Base-by-base conservation (phyloP, 306 rosid genomes). In the Pyrus bretschneideri region DNA sequence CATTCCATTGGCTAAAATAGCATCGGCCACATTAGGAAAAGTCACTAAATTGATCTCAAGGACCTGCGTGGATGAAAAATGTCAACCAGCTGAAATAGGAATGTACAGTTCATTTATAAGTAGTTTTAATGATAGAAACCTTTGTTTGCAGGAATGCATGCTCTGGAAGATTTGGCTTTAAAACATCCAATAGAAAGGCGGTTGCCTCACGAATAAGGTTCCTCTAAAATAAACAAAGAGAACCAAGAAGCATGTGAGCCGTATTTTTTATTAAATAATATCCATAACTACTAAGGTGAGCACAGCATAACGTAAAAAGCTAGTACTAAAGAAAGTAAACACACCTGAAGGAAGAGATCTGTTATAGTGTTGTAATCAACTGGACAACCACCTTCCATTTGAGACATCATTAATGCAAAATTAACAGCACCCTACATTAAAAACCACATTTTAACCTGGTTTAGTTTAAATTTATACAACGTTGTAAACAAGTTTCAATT, bases 311-410 rank as follows among this genome's bases (percentile, higher is more conserved):
- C 9, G 6, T 17, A 33, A 31, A 18, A 22, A 18, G 23, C 23
- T 21, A 8, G 31, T 38, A 57, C 45, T 30, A 29, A 13, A 62
- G 31, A 66, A 45, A 76, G 72, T 51, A 30, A 55, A 81, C 81
- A 62, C 74, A 96, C 99, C 98, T 96, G 99, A 82, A 96, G 99
- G 83, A 96, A 96, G 81, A 96, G 91, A 85, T 92, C 98, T 21
- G 99, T 96, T 81, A 96, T 96, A 84, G 98, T 96, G 79, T 96
- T 96, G 88, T 96, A 96, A 82, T 96, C 99, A 78, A 96, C 85
- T 4, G 99, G 99, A 70, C 98, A 92, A 72, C 99, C 99, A 68
- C 99, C 99, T 83, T 96, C 99, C 99, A 96, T 96, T 92, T 92
- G 97, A 46, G 99, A 89, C 99, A 96, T 92, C 99, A 96, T 96